Evolutionary conservation across 371 early-diverging fungal species (phyloP).

Genomic region (Mortierella sp.): DNA sequence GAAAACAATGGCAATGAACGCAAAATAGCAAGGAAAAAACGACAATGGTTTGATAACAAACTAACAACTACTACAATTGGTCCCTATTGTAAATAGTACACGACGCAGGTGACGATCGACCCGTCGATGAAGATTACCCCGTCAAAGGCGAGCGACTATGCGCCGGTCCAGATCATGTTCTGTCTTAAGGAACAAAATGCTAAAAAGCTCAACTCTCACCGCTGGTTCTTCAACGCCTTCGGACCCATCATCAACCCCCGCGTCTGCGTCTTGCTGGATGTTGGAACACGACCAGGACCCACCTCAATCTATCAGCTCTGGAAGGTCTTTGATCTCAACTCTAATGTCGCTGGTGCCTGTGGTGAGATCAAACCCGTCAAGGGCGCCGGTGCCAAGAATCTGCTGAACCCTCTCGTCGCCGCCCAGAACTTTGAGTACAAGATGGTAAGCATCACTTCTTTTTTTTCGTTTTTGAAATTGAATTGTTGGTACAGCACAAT

Average conservation of each 20-base stretch:
- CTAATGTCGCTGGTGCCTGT: slow-evolving; percentile 84
- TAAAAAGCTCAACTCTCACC: slow-evolving; percentile 91
- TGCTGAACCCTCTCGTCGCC: slow-evolving; percentile 82
- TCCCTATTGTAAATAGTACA: slow-evolving; percentile 62
- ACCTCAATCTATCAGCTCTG: slow-evolving; percentile 77
- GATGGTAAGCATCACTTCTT: slow-evolving; percentile 58
- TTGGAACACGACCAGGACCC: slow-evolving; percentile 76
- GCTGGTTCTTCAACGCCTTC: slow-evolving; percentile 91
- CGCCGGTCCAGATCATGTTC: slow-evolving; percentile 86
- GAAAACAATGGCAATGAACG: no score
- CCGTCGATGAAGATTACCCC: slow-evolving; percentile 62
- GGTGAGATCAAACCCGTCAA: slow-evolving; percentile 77
- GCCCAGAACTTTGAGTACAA: slow-evolving; percentile 91
- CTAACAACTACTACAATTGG: background rate
- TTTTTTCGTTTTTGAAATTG: background rate
- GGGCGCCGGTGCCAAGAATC: slow-evolving; percentile 68
- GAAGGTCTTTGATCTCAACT: slow-evolving; percentile 75
- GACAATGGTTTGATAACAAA: background rate
- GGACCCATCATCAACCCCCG: slow-evolving; percentile 77
- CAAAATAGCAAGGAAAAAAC: no score
- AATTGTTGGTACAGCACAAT: background rate
- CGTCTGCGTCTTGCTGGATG: slow-evolving; percentile 84
- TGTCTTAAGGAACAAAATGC: slow-evolving; percentile 91
- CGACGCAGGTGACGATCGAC: slow-evolving; percentile 76
- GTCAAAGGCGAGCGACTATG: slow-evolving; percentile 65